A percentile compares a stretch with the other conserved stretches of the same genome.
These are phyloP conservation scores for Leishmania lainsoni DNA, from an alignment of 208 protist species.

Conservation along the genomic window DNA sequence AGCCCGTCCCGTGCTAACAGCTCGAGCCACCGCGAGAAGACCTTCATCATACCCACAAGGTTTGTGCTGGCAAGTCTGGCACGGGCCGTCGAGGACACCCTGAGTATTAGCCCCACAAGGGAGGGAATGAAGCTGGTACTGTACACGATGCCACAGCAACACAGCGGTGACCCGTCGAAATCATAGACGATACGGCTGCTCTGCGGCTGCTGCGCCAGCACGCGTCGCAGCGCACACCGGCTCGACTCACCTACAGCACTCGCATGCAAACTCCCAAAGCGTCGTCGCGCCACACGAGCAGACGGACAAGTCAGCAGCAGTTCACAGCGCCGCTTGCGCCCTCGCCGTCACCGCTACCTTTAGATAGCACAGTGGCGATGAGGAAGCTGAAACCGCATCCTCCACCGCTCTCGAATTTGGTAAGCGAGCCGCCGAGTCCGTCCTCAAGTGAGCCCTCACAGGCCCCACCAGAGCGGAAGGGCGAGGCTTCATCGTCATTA, in stretches of 20 bases:
- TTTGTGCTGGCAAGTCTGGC: constrained; percentile 32
- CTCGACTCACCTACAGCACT: constrained; percentile 35
- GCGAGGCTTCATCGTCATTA: not conserved
- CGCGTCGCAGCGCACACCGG: constrained; percentile 27
- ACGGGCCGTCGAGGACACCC: constrained; percentile 42
- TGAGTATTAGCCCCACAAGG: constrained; percentile 1
- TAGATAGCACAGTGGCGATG: not conserved
- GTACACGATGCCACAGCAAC: constrained; percentile 1
- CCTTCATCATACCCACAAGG: constrained; percentile 48
- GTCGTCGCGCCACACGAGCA: not conserved
- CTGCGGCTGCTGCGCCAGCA: constrained; percentile 33
- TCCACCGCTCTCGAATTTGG: constrained; percentile 5
- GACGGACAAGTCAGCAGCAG: constrained; percentile 10
- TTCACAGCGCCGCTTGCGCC: not conserved
- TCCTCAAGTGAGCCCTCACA: not conserved
- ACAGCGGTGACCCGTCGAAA: not conserved
- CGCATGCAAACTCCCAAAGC: not conserved
- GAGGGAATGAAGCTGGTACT: constrained; percentile 1
- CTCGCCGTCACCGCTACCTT: not conserved
- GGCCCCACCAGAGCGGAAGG: not conserved
- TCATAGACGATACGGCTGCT: constrained; percentile 28
- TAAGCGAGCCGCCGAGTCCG: not conserved
- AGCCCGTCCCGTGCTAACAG: not conserved
- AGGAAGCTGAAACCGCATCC: not conserved
- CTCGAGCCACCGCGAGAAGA: constrained; percentile 34